Base-by-base conservation (phyloP, 495 filamentous ascomycete species). In the Penicillium lividum region DNA sequence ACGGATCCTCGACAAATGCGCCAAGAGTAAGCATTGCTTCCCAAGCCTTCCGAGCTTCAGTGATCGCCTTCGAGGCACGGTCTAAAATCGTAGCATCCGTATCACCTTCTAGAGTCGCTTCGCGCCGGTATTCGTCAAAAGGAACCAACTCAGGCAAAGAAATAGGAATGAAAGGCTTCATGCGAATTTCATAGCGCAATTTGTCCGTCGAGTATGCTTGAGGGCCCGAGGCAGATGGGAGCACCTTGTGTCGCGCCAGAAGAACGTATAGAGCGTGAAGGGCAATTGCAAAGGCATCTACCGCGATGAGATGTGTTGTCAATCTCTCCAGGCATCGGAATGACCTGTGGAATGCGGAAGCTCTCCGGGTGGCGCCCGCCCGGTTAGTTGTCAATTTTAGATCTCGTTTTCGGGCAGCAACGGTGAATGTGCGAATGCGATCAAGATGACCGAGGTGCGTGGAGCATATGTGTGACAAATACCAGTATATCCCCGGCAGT, bases 401-500 rank as follows among this genome's bases (percentile, higher is more conserved):
- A 49, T 70, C 71, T 36, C 67, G 72, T 49, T 72, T 74, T 16
- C 69, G 59, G 15, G 68, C 67, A 4, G 68, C 68, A n/a, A 73
- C 65, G 29, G 68, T 72, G 29, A 91, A 91, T 6, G 80, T 80
- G 44, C 83, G 80, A 55, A 93, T 91, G 47, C 90, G 86, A 56
- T 90, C 87, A 30, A 87, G 73, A 62, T 92, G 87, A 4, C 68
- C 67, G 4, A 78, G 72, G 46, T 80, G 77, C 0, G 75, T 77
- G 30, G 75, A 76, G 61, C 77, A 80, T 36, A 80, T 72, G 53
- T 80, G 74, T 8, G 76, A 75, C 18, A 79, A 56, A 45, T 90
- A 95, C 87, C 89, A 93, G 68, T 96, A 97, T 90, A 97, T 97
- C 15, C 84, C 86, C 11, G 87, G 83, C 7, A 94, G 78, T 73